A percentile compares a stretch with the other conserved stretches of the same genome.
These are phyloP conservation scores for Myxozyma nipponensis DNA, from an alignment of 805 yeast species.

Conservation along the genomic window DNA sequence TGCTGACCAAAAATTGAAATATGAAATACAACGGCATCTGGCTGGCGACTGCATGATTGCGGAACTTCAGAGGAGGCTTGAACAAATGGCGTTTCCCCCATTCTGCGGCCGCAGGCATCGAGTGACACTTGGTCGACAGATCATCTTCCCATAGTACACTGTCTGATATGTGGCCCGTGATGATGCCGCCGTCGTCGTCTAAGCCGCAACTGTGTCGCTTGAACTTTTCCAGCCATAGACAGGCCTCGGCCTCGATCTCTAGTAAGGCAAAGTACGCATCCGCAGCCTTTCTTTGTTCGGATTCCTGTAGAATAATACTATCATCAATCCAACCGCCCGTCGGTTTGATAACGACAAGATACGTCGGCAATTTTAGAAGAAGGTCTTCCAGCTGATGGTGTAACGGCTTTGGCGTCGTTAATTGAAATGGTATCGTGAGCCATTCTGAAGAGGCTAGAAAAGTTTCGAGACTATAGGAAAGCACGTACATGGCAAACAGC, in stretches of 20 bases:
- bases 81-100: slow-evolving; percentile 1
- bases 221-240: slow-evolving; percentile 1
- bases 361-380: not conserved
- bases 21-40: not conserved
- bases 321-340: not conserved
- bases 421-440: slow-evolving; percentile 4
- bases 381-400: slow-evolving; percentile 3
- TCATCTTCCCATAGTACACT: slow-evolving; percentile 1
- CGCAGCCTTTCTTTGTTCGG: not conserved
- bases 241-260: not conserved
- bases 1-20: not conserved
- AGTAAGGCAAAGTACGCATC: not conserved
- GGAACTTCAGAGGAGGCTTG: slow-evolving; percentile 1
- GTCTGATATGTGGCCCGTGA: not conserved
- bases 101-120: not conserved
- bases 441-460: slow-evolving; percentile 8
- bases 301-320: not conserved
- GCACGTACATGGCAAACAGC: not conserved
- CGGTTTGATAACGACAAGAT: not conserved
- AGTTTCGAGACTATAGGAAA: not conserved
- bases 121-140: not conserved
- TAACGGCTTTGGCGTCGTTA: not conserved
- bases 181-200: not conserved
- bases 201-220: not conserved
- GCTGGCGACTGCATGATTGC: not conserved